Evolutionary conservation across 257 asterid species (phyloP).

Genomic region (Penstemon davidsonii): DNA sequence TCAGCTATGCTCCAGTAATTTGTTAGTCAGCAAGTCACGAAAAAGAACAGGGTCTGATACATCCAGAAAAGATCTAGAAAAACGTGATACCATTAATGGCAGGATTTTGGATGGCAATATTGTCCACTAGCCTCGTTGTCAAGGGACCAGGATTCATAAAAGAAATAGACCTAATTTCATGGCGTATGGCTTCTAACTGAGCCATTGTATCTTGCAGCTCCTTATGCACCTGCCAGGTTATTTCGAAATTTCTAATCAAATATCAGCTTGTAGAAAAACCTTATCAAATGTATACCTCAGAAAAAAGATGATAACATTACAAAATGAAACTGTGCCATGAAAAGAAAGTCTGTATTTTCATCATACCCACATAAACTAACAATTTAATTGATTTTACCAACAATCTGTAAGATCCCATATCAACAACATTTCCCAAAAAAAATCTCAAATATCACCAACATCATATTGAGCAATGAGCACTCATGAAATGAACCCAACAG

Average conservation of each 20-base stretch:
- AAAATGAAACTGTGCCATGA: neutral
- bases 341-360: neutral
- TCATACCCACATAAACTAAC: conserved; percentile 7
- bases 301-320: conserved; percentile 1
- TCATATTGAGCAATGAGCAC: neutral
- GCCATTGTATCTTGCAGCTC: conserved; percentile 91
- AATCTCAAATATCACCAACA: conserved; percentile 9
- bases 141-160: conserved; percentile 73
- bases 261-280: neutral
- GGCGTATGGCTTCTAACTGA: conserved; percentile 81
- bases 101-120: conserved; percentile 42
- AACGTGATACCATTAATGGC: conserved; percentile 39
- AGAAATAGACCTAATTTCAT: conserved; percentile 71
- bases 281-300: neutral
- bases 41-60: conserved; percentile 2
- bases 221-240: conserved; percentile 63
- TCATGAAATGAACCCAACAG: neutral
- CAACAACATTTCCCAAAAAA: neutral
- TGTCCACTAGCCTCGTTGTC: conserved; percentile 70
- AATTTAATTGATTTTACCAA: neutral
- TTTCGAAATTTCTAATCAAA: conserved; percentile 14
- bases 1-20: conserved; percentile 31
- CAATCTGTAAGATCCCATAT: conserved; percentile 3
- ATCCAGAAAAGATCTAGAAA: conserved; percentile 14
- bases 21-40: conserved; percentile 20